Conservation (phyloP, 495 filamentous ascomycete species). For the Trichoderma reesei region DNA sequence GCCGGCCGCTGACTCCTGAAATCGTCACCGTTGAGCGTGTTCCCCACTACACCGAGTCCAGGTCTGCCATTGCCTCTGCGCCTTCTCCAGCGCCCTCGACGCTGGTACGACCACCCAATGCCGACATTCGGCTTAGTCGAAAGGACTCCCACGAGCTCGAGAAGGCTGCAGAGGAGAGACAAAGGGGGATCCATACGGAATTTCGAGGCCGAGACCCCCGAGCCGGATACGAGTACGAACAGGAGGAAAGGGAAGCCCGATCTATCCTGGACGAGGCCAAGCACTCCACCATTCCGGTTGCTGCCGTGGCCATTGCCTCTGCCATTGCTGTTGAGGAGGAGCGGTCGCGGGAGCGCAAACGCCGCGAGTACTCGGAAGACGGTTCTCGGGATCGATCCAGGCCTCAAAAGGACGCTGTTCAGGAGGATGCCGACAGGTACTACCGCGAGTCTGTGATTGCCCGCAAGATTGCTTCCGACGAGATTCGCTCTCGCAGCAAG, state of each 20-base stretch:
- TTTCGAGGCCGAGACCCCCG: background rate
- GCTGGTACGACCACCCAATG: slow-evolving; percentile 9
- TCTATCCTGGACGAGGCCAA: slow-evolving; percentile 23
- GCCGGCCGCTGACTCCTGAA: slow-evolving; percentile 25
- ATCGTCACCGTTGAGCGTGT: slow-evolving; percentile 38
- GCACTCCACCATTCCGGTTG: slow-evolving; percentile 27
- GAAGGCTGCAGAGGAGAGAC: background rate
- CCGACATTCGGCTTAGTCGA: slow-evolving; percentile 25
- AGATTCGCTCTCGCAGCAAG: slow-evolving; percentile 35
- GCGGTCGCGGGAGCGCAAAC: slow-evolving; percentile 12
- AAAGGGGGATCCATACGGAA: background rate
- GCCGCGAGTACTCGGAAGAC: slow-evolving; percentile 20
- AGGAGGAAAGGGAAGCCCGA: slow-evolving; percentile 27
- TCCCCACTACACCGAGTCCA: slow-evolving; percentile 29
- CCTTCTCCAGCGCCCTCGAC: background rate
- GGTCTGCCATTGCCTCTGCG: background rate
- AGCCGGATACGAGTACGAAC: background rate
- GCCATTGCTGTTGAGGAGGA: slow-evolving; percentile 28
- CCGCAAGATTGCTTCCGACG: slow-evolving; percentile 34
- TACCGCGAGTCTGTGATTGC: slow-evolving; percentile 42
- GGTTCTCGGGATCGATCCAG: slow-evolving; percentile 14
- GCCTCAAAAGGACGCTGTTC: slow-evolving; percentile 29
- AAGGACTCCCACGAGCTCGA: slow-evolving; percentile 30
- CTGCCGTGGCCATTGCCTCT: slow-evolving; percentile 25
- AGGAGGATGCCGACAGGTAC: slow-evolving; percentile 39